Evolutionary conservation across 176 grass and related monocot species (phyloP).

Genomic region (Ensete ventricosum): DNA sequence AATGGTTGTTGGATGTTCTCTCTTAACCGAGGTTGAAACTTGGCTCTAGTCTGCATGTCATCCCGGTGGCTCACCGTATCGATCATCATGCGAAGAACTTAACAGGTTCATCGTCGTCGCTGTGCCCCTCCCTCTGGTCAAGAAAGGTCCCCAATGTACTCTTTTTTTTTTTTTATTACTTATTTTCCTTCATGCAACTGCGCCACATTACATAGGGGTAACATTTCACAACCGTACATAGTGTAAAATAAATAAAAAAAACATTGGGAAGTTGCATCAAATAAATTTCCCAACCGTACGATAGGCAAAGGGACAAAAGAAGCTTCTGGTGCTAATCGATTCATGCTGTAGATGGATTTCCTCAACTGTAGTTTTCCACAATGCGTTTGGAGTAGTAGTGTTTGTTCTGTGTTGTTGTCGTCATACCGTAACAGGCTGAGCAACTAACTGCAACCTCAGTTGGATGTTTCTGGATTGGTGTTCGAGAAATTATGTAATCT

Average conservation of each 20-base stretch:
- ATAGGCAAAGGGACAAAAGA: not conserved
- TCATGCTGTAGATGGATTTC: not conserved
- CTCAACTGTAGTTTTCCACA: too few relatives aligned
- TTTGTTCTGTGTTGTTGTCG: too few relatives aligned
- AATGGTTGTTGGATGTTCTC: not conserved
- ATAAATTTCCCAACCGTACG: not conserved
- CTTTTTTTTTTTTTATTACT: not conserved
- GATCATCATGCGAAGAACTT: conserved; percentile 16
- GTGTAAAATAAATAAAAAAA: too few relatives aligned
- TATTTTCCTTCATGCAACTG: not conserved
- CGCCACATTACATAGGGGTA: conserved; percentile 3
- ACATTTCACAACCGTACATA: not conserved
- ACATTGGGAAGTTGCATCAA: not conserved
- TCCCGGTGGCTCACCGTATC: not conserved
- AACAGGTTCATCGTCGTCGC: not conserved
- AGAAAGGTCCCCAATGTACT: conserved; percentile 21
- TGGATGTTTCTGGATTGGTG: too few relatives aligned
- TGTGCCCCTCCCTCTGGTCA: not conserved
- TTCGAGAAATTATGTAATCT: too few relatives aligned
- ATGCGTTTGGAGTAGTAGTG: too few relatives aligned
- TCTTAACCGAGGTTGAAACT: not conserved
- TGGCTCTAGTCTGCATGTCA: not conserved
- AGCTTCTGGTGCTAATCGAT: not conserved
- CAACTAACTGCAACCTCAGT: too few relatives aligned
- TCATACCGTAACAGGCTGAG: too few relatives aligned